phyloP scores from a whole-genome alignment of 1,139 yeast genomes.

The Blastobotrys serpentis region DNA sequence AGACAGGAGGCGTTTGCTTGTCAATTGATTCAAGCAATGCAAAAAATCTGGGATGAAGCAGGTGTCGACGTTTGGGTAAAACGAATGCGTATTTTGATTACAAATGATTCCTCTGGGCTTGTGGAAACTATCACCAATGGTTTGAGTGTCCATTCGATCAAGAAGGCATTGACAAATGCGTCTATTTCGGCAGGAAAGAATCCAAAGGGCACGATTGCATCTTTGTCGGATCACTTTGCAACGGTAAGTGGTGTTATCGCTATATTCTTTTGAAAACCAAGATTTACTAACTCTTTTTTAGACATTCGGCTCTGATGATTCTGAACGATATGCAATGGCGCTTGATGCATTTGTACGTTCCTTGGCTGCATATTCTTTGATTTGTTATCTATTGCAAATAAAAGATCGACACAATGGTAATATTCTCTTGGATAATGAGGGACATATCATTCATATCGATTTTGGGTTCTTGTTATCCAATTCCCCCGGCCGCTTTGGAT shows the following conservation, averaged over 20 bases:
- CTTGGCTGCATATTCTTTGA: conserved; percentile 82
- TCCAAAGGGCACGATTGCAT: conserved; percentile 64
- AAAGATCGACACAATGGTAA: conserved; percentile 97
- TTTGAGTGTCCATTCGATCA: conserved; percentile 86
- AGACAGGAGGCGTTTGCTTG: conserved; percentile 98
- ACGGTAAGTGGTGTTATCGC: conserved; percentile 22
- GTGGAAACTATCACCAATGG: conserved; percentile 97
- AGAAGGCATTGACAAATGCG: conserved; percentile 80
- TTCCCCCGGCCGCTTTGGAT: conserved; percentile 94
- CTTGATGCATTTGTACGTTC: conserved; percentile 82
- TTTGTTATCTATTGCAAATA: conserved; percentile 84
- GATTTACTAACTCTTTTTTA: conserved; percentile 26
- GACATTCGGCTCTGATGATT: conserved; percentile 61
- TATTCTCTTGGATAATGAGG: conserved; percentile 89
- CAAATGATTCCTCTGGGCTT: conserved; percentile 85
- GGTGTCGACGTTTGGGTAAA: conserved; percentile 83
- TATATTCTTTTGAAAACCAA: no score
- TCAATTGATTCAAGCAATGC: conserved; percentile 82
- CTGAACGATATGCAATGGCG: conserved; percentile 60
- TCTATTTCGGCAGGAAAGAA: conserved; percentile 65
- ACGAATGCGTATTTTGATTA: conserved; percentile 84
- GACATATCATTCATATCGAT: conserved; percentile 93
- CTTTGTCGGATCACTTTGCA: conserved; percentile 72
- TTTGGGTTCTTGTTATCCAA: conserved; percentile 91
- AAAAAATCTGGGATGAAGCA: conserved; percentile 74